Conservation (phyloP, 1,284 basidiomycete species). For the Trichosporon sp. region DNA sequence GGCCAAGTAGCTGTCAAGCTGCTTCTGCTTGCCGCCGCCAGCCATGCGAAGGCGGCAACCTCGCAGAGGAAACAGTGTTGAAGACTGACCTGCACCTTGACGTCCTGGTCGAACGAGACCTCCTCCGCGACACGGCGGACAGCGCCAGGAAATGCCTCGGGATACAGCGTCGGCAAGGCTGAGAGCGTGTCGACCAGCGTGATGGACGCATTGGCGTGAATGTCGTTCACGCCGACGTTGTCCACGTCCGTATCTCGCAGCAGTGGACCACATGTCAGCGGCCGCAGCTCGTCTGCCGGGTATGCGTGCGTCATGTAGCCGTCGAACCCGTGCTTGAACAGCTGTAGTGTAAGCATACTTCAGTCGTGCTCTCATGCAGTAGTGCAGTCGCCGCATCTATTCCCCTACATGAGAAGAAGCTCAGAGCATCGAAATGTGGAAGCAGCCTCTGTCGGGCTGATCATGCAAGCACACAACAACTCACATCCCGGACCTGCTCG, state of each 20-base stretch:
- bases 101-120: slow-evolving; percentile 45
- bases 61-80: too few relatives aligned
- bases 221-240: slow-evolving; percentile 58
- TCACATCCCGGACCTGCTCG: slow-evolving; percentile 14
- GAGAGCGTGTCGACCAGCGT: slow-evolving; percentile 44
- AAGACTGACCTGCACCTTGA: slow-evolving; percentile 55
- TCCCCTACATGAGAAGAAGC: neutral
- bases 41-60: too few relatives aligned
- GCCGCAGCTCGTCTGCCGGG: slow-evolving; percentile 62
- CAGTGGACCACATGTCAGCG: slow-evolving; percentile 66
- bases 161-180: slow-evolving; percentile 37
- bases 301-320: slow-evolving; percentile 47
- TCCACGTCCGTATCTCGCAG: slow-evolving; percentile 26
- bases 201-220: slow-evolving; percentile 57
- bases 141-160: slow-evolving; percentile 32
- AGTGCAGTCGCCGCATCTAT: neutral
- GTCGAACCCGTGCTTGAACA: slow-evolving; percentile 44
- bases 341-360: slow-evolving; percentile 18
- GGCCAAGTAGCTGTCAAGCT: too few relatives aligned
- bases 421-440: neutral
- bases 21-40: too few relatives aligned
- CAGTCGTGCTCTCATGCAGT: too few relatives aligned
- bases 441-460: neutral
- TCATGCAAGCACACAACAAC: neutral
- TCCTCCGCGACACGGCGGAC: slow-evolving; percentile 29